Evolutionary conservation across 2,329 filamentous ascomycete species (phyloP).

Genomic region (Zymoseptoria tritici): DNA sequence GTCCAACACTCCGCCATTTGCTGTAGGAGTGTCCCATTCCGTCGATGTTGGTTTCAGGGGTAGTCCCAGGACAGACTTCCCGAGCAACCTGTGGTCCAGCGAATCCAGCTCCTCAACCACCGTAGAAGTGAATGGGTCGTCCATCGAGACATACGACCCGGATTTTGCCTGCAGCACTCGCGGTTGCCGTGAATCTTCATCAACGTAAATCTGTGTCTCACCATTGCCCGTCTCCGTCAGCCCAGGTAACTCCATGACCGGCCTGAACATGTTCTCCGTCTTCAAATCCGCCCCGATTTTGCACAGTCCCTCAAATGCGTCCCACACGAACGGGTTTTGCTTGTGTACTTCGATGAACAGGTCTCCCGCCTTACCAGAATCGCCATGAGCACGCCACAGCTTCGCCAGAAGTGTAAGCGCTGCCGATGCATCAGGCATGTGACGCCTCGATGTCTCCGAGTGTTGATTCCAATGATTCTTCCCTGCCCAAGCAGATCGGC

Average conservation of each 20-base stretch:
- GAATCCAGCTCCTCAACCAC: conserved; percentile 28
- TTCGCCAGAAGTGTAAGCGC: conserved; percentile 81
- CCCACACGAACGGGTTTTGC: conserved; percentile 94
- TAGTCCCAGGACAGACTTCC: conserved; percentile 30
- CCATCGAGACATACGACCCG: conserved; percentile 10
- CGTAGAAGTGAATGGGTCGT: conserved; percentile 40
- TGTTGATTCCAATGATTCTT: conserved; percentile 73
- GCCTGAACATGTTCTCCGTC: conserved; percentile 78
- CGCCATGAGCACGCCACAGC: conserved; percentile 70
- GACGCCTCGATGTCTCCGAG: conserved; percentile 64
- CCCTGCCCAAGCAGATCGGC: conserved; percentile 64
- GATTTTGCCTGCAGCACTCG: conserved; percentile 20
- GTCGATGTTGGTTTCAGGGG: conserved; percentile 13
- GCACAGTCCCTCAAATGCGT: conserved; percentile 83
- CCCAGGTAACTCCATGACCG: conserved; percentile 55
- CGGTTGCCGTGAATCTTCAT: conserved; percentile 19
- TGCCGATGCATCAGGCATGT: conserved; percentile 74
- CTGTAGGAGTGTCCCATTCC: conserved; percentile 42
- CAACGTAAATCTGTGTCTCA: conserved; percentile 25
- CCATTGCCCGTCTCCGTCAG: conserved; percentile 23
- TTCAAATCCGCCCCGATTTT: conserved; percentile 74
- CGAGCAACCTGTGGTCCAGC: conserved; percentile 34
- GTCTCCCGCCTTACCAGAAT: conserved; percentile 74
- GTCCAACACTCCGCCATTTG: conserved; percentile 33
- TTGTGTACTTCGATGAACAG: conserved; percentile 86